Evolutionary conservation across 805 yeast species (phyloP).

Genomic region (Starmera caribaea): DNA sequence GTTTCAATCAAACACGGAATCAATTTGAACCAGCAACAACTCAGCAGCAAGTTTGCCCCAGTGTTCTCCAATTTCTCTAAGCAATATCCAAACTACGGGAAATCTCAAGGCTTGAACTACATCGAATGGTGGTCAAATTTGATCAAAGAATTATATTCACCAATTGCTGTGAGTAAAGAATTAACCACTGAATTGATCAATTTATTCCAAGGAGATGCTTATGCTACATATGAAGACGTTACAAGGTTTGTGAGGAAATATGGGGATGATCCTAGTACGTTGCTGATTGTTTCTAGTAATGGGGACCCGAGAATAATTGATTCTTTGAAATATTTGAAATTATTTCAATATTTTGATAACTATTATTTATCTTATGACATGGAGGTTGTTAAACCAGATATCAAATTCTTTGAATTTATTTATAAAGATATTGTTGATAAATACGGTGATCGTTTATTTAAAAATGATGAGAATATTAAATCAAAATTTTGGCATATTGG

Average conservation of each 20-base stretch:
- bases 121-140: slow-evolving; percentile 52
- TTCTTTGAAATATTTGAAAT: slow-evolving; percentile 36
- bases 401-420: slow-evolving; percentile 34
- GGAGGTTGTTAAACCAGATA: slow-evolving; percentile 43
- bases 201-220: slow-evolving; percentile 47
- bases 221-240: slow-evolving; percentile 45
- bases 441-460: slow-evolving; percentile 10
- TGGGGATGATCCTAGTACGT: slow-evolving; percentile 20
- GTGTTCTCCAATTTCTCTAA: slow-evolving; percentile 26
- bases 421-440: slow-evolving; percentile 18
- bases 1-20: slow-evolving; percentile 39
- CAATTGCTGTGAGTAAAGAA: slow-evolving; percentile 21
- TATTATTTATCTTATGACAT: slow-evolving; percentile 50
- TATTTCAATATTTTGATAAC: slow-evolving; percentile 30
- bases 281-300: slow-evolving; percentile 43
- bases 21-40: slow-evolving; percentile 11
- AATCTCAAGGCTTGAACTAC: slow-evolving; percentile 22
- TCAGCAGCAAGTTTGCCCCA: slow-evolving; percentile 17
- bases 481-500: slow-evolving; percentile 54
- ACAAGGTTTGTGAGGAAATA: slow-evolving; percentile 30
- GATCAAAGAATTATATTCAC: slow-evolving; percentile 32
- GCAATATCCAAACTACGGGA: slow-evolving; percentile 57
- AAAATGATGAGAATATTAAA: slow-evolving; percentile 9
- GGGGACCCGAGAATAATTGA: slow-evolving; percentile 47
- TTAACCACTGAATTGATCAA: slow-evolving; percentile 35